Percentiles rank a stretch among this genome's conserved stretches.
Conservation (phyloP, 768 basidiomycete genomes). For the Coprinopsis sp. region DNA sequence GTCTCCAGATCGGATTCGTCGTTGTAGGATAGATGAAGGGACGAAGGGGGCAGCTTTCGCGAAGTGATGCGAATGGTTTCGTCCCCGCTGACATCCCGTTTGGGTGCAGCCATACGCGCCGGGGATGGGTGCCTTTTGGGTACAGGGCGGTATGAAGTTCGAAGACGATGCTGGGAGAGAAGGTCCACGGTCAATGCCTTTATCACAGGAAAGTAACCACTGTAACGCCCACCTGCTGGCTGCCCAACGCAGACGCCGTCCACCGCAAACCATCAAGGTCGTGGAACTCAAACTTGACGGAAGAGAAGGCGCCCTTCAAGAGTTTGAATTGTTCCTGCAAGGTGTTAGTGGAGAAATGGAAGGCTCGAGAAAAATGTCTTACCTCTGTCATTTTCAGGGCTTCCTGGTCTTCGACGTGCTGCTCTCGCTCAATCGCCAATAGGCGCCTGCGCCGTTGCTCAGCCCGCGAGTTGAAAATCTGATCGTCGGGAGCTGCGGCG, state of each 20-base stretch:
- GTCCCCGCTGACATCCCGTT: neutral
- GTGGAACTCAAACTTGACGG: conserved; percentile 57
- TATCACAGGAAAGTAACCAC: neutral
- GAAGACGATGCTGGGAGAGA: neutral
- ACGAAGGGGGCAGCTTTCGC: neutral
- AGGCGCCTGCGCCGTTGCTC: conserved; percentile 44
- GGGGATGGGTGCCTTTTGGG: neutral
- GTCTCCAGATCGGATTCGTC: neutral
- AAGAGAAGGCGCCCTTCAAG: conserved; percentile 41
- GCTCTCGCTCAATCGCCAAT: conserved; percentile 47
- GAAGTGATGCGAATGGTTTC: neutral
- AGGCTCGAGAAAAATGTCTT: conserved; percentile 8
- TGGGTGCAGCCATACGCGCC: neutral
- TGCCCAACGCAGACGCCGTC: conserved; percentile 33
- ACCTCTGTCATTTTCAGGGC: conserved; percentile 59
- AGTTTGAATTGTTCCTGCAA: conserved; percentile 36
- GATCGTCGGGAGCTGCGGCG: neutral
- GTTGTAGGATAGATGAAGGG: neutral
- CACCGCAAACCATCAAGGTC: conserved; percentile 58
- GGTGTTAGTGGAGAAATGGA: neutral
- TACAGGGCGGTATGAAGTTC: neutral
- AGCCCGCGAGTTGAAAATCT: conserved; percentile 29
- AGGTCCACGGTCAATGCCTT: neutral
- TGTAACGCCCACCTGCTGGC: conserved; percentile 22
- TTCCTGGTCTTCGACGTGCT: conserved; percentile 49